Base-by-base conservation (phyloP, 768 basidiomycete species). In the Pluteus cervinus region DNA sequence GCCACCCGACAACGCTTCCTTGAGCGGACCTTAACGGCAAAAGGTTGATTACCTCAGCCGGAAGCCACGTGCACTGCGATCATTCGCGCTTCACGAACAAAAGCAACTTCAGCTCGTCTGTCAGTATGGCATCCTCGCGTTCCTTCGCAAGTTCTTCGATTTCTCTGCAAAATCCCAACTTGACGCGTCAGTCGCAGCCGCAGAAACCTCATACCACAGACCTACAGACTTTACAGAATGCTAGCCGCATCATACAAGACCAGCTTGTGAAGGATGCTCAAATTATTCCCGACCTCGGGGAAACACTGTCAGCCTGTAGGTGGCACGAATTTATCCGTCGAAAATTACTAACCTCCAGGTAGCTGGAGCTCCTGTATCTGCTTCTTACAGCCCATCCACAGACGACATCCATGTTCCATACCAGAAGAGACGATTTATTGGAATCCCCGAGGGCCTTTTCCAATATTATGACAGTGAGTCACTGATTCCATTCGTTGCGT, bases 351-450 rank as follows among this genome's bases (percentile, higher is more conserved):
- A 43, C 43, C 36, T 28, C 23, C 32, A 23, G 42, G n/a, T 46
- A 84, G 81, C 79, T 25, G 75, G 76, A 36, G 70, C 67, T 31
- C 73, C 76, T 38, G 80, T 79, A 17, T 86, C 85, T n/a, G 73
- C 76, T n/a, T 73, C 77, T 7, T 88, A 89, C 55, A 86, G 75
- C 46, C 64, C 86, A 39, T 86, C 77, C 54, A 76, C 83, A 2
- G 82, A 87, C 42, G 86, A 88, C 53, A 75, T 73, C 43, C 75
- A 82, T 45, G 79, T 85, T 4, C 86, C 86, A 1, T 88, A 82
- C 53, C 85, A 86, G 60, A 87, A 86, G 56, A 66, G 78, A 51
- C 76, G 75, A 45, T 76, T 86, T 38, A 65, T 86, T 46, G 71
- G 75, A n/a, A 84, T 88, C 15, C 86, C 86, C 11, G 86, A 87